Evolutionary conservation across 495 filamentous ascomycete genomes (phyloP).

Genomic region (Lentithecium fluviatile): DNA sequence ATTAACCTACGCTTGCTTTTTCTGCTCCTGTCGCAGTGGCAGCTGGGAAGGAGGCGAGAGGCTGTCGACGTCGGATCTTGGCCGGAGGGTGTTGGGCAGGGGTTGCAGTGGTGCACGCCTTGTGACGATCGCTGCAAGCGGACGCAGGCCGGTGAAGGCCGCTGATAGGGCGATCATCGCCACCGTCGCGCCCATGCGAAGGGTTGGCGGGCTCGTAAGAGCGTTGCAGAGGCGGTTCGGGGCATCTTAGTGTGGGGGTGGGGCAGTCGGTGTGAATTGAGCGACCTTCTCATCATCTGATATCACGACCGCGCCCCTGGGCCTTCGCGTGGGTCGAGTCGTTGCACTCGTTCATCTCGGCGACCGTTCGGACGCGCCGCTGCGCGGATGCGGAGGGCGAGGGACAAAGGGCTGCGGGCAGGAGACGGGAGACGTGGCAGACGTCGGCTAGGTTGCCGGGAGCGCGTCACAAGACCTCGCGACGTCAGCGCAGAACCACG

Average conservation of each 20-base stretch:
- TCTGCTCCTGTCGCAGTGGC: conserved; percentile 9
- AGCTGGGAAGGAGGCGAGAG: conserved; percentile 21
- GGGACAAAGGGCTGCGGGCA: conserved; percentile 4
- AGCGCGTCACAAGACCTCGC: conserved; percentile 17
- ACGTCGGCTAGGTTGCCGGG: background rate
- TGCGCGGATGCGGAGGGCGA: conserved; percentile 25
- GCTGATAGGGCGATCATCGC: conserved; percentile 35
- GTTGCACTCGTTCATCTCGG: background rate
- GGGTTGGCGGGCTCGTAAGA: conserved; percentile 30
- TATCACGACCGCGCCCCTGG: conserved; percentile 26
- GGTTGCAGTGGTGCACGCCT: conserved; percentile 32
- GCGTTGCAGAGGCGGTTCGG: conserved; percentile 17
- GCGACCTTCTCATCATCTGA: conserved; percentile 31
- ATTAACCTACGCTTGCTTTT: conserved; percentile 28
- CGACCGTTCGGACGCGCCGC: conserved; percentile 8
- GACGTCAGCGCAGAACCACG: conserved; percentile 10
- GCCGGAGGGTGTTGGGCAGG: conserved; percentile 24
- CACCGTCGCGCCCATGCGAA: conserved; percentile 34
- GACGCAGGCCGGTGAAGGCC: conserved; percentile 3
- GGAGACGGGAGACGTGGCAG: conserved; percentile 35
- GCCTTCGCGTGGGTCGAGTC: conserved; percentile 20
- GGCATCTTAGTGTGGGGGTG: conserved; percentile 34
- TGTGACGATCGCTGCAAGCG: conserved; percentile 37
- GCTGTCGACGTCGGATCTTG: conserved; percentile 32
- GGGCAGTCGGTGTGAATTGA: conserved; percentile 9